Base-by-base conservation (phyloP, 2,329 filamentous ascomycete genomes). In the Raffaelea albimanens region DNA sequence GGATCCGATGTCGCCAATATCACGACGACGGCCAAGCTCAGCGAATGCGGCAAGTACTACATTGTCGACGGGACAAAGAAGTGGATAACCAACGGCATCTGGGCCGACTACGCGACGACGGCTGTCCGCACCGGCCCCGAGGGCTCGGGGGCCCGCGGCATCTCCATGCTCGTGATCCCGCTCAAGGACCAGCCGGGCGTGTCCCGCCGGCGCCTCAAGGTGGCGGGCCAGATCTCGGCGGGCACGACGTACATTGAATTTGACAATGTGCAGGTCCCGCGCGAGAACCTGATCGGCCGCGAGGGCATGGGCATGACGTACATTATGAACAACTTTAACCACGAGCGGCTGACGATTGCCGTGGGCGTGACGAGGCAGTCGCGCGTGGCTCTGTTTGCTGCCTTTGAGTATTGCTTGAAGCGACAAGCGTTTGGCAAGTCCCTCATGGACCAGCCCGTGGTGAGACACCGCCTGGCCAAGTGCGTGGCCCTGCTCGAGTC, bases 251-350 rank as follows among this genome's bases (percentile, higher is more conserved):
- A 78, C 61, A 87, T 89, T 55, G 82, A 86, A 59, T 70, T 89
- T 1, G 83, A 87, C 56, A 82, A 88, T 46, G 85, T 88, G 19
- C 73, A 78, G 49, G 84, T 89, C 1, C 83, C 83, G 0, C 73
- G 79, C 0, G 75, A 76, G 57, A 87, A 88, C 58, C 63, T 88
- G 8, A 78, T 89, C 49, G 85, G 84, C 3, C 55, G 70, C 19
- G 84, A 88, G 61, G 83, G 83, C 11, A 67, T 75, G 57, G 85
- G 85, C 5, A 87, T 89, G 83, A 73, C 70, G 50, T 85, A 85
- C 58, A 76, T 85, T 57, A 86, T 85, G 82, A 82, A 78, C 46
- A 86, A 88, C 65, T 88, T 88, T 73, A 88, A 88, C 66, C 83
- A 88, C 61, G 85, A 89, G 62, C 76, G 84, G 0, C 68, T 88